Percentiles rank a stretch among this genome's conserved stretches.
Evolutionary conservation across 2,329 filamentous ascomycete genomes (phyloP).

Genomic region (Malbranchea zuffiana): DNA sequence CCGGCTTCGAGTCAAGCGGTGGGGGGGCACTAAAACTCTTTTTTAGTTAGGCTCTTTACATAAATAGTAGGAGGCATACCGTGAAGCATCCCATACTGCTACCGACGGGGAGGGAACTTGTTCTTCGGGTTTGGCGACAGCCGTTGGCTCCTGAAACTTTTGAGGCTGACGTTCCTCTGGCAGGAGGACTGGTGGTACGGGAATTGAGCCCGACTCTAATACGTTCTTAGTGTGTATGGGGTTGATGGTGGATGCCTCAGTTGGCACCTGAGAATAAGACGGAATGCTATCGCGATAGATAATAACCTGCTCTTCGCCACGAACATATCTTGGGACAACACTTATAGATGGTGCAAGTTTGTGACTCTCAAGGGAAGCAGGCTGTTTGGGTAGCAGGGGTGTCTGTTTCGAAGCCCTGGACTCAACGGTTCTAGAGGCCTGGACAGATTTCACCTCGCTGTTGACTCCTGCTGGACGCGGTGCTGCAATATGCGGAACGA

Average conservation of each 20-base stretch:
- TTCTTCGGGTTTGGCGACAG: constrained; percentile 31
- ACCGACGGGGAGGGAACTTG: constrained; percentile 47
- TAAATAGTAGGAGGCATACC: constrained; percentile 32
- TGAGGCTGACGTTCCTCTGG: constrained; percentile 1
- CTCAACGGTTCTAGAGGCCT: no score
- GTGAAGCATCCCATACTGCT: constrained; percentile 52
- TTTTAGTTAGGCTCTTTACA: constrained; percentile 14
- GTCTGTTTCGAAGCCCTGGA: no score
- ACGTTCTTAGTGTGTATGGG: no score
- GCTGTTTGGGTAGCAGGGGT: no score
- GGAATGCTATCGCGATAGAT: constrained; percentile 11
- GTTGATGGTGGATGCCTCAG: constrained; percentile 1
- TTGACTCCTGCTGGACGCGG: no score
- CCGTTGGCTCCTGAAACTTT: no score
- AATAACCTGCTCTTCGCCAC: constrained; percentile 34
- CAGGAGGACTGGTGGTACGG: neutral
- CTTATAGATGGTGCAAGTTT: constrained; percentile 17
- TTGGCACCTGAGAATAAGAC: neutral
- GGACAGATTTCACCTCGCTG: no score
- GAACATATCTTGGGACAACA: constrained; percentile 36
- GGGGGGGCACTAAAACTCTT: constrained; percentile 45
- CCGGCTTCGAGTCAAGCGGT: constrained; percentile 59
- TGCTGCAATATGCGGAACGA: no score
- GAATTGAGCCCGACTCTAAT: no score
- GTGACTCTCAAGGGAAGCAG: no score